Conservation (phyloP, 306 rosid genomes). For the Malus fusca region DNA sequence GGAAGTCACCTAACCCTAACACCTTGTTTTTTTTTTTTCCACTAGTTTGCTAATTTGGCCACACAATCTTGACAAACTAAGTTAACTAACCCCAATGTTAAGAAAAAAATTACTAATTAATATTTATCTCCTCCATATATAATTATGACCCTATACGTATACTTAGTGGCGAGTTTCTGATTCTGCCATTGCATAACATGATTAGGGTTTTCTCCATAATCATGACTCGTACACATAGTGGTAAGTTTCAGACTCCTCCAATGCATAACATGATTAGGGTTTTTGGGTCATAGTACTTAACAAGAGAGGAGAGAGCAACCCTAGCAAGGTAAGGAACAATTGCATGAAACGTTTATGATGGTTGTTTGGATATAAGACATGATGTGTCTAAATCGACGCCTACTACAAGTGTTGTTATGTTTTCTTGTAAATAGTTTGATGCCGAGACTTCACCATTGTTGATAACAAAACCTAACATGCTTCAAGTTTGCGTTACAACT, state of each 20-base stretch:
- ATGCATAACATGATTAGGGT: no score
- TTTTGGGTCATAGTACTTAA: no score
- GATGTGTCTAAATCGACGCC: constrained; percentile 15
- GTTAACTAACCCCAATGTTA: no score
- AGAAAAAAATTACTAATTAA: no score
- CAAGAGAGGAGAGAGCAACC: no score
- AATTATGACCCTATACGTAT: neutral
- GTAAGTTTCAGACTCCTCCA: no score
- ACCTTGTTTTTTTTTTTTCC: neutral
- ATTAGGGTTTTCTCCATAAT: no score
- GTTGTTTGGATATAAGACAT: constrained; percentile 27
- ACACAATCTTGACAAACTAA: neutral
- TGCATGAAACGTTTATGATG: neutral
- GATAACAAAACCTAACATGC: neutral
- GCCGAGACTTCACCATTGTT: constrained; percentile 1
- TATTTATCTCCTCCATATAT: neutral
- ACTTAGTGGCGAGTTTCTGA: no score
- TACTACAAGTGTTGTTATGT: neutral
- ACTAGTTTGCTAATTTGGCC: neutral
- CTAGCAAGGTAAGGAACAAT: no score
- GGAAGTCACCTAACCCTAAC: neutral
- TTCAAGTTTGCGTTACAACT: neutral
- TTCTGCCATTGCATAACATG: no score
- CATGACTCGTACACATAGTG: no score
- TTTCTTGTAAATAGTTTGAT: neutral